Evolutionary conservation across 306 rosid genomes (phyloP).

Genomic region (Notholithocarpus densiflorus): DNA sequence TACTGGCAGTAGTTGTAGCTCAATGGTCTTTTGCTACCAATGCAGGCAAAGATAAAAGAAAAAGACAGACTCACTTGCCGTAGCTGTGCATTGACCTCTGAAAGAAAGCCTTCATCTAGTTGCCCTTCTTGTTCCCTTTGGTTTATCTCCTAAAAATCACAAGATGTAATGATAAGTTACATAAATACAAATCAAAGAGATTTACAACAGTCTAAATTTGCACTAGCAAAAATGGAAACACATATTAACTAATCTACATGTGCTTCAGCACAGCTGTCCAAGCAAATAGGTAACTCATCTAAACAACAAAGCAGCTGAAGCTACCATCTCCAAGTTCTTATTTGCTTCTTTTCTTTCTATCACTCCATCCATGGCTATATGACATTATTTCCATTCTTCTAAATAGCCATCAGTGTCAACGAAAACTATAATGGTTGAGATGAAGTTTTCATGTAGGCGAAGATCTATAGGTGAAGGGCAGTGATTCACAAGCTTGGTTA

Average conservation of each 20-base stretch:
- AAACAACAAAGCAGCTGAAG: too few relatives aligned
- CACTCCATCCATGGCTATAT: not conserved
- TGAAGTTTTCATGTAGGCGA: not conserved
- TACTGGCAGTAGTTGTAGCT: not conserved
- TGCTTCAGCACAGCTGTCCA: too few relatives aligned
- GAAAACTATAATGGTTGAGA: not conserved
- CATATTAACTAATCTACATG: too few relatives aligned
- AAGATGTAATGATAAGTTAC: slow-evolving; percentile 8
- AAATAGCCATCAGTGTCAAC: not conserved
- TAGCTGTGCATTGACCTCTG: slow-evolving; percentile 90
- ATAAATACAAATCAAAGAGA: not conserved
- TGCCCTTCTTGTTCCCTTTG: slow-evolving; percentile 82
- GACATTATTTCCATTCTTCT: not conserved
- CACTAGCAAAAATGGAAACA: too few relatives aligned
- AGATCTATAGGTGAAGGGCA: not conserved
- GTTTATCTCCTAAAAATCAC: slow-evolving; percentile 56
- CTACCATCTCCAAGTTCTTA: too few relatives aligned
- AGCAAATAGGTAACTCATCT: too few relatives aligned
- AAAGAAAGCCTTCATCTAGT: slow-evolving; percentile 91
- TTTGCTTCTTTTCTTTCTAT: not conserved
- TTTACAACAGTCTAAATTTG: not conserved
- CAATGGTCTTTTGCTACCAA: slow-evolving; percentile 10
- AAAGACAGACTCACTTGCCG: slow-evolving; percentile 64
- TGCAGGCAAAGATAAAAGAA: slow-evolving; percentile 12
- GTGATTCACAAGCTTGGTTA: not conserved